Conservation (phyloP, 192 early-diverging fungal genomes). For the Mortierella hygrophila region DNA sequence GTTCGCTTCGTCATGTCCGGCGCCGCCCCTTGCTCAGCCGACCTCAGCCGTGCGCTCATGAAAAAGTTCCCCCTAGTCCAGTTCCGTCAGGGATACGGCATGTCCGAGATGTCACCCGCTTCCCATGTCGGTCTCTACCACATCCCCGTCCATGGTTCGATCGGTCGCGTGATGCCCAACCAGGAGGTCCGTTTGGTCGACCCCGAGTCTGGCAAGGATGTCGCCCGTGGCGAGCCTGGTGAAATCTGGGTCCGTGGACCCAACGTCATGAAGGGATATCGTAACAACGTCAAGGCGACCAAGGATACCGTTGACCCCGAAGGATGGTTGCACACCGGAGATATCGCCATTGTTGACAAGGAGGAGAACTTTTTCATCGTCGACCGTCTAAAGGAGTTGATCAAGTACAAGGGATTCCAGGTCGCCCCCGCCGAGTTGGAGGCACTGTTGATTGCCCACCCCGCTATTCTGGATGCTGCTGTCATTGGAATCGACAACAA, state of each 20-base stretch:
- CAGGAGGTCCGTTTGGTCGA: conserved; percentile 82
- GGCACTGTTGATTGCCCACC: conserved; percentile 76
- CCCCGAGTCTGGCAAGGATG: conserved; percentile 65
- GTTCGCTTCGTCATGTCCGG: conserved; percentile 66
- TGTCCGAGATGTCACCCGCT: conserved; percentile 76
- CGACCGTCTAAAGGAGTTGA: conserved; percentile 90
- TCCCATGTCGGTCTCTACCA: conserved; percentile 50
- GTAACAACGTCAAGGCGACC: conserved; percentile 83
- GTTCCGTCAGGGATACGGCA: conserved; percentile 78
- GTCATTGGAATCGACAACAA: conserved; percentile 77
- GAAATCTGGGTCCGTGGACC: conserved; percentile 92
- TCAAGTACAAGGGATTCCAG: conserved; percentile 91
- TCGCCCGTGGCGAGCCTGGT: conserved; percentile 67
- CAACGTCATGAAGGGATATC: conserved; percentile 91
- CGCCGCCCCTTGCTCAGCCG: conserved; percentile 76
- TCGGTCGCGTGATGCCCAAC: conserved; percentile 80
- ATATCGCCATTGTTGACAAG: conserved; percentile 78
- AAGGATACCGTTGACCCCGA: conserved; percentile 76
- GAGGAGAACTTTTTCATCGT: conserved; percentile 74
- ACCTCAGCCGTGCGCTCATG: conserved; percentile 56
- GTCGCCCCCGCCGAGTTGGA: conserved; percentile 93
- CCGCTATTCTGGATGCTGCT: conserved; percentile 75
- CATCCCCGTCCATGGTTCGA: conserved; percentile 61
- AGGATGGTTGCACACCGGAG: conserved; percentile 88
- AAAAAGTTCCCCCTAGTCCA: conserved; percentile 24